Percentiles rank a stretch among this genome's conserved stretches.
phyloP scores from a whole-genome alignment of 2,329 filamentous ascomycete genomes.

The Sarocladium oryzae region DNA sequence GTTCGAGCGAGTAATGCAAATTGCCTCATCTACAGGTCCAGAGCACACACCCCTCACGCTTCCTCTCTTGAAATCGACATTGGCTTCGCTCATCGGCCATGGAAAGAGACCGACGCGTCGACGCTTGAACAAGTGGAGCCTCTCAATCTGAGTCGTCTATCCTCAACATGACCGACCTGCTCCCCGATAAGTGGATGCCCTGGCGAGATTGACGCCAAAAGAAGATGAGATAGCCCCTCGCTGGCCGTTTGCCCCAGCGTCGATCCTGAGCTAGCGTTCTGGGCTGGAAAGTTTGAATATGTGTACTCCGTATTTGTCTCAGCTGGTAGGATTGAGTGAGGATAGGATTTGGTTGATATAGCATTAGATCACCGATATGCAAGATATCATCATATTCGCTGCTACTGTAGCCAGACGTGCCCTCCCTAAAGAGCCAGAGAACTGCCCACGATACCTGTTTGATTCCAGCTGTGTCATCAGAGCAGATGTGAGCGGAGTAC shows the following conservation, averaged over 20 bases:
- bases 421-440: too few species aligned
- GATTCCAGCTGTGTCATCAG: too few species aligned
- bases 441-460: too few species aligned
- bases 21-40: not conserved
- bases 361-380: too few species aligned
- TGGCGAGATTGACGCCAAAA: not conserved
- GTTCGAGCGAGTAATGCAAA: constrained; percentile 8
- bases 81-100: not conserved
- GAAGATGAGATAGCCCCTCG: not conserved
- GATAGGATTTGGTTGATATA: too few species aligned
- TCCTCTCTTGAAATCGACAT: not conserved
- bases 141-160: not conserved
- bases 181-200: not conserved
- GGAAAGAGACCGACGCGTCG: not conserved
- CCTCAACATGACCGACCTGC: not conserved
- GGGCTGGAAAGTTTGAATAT: too few species aligned
- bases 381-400: too few species aligned
- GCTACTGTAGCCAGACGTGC: too few species aligned
- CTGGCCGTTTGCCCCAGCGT: not conserved
- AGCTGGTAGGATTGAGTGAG: too few species aligned
- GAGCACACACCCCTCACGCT: not conserved
- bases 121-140: not conserved
- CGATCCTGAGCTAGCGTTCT: not conserved
- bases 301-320: too few species aligned
- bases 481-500: too few species aligned